Base-by-base conservation (phyloP, 2,329 filamentous ascomycete genomes). In the Stenocarpella maydis region DNA sequence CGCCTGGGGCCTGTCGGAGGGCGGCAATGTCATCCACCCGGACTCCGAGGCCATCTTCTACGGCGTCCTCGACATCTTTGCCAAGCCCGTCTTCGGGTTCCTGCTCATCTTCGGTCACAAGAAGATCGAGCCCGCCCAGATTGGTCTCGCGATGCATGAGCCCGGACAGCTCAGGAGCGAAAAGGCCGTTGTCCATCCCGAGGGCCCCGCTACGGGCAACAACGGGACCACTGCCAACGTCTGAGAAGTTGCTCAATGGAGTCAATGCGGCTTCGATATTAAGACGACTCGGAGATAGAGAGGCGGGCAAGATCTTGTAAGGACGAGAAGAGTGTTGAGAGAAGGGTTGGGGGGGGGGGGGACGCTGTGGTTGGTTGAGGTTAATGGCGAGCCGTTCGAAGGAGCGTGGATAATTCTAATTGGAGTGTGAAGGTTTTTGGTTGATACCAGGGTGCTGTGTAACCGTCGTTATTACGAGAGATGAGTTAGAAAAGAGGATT, bases 1-100 rank as follows among this genome's bases (percentile, higher is more conserved):
- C 71, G 84, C 86, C 26, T 91, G 89, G 88, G 89, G 88, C 67
- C 74, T 91, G 2, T 83, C 79, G 52, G 89, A 91, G 77, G 89
- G 88, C 39, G 89, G 88, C 14, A 91, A 91, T 73, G 78, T 90
- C 71, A 90, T 92, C 63, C 79, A 89, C 2, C 86, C 88, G 0
- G 90, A 92, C 75, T 87, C 86, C 0, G 90, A 92, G 75, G 88
- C 88, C 14, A 80, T 91, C 69, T 91, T 92, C 76, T 93, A 92
- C 75, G 89, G 90, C 50, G 80, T 92, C 3, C 82, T 93, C 0
- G 90, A 92, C 70, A 78, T 92, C 6, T 71, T 91, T 3, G 85
- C 90, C 8, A 92, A 92, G 80, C 88, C 88, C 0, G 81, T 86
- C 10, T 92, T 92, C 72, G 87, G 88, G 19, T 81, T 82, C 15